Percentiles rank a stretch among this genome's conserved stretches.
Evolutionary conservation across 1,139 yeast genomes (phyloP).

Genomic region (Lodderomyces jiufengensis): DNA sequence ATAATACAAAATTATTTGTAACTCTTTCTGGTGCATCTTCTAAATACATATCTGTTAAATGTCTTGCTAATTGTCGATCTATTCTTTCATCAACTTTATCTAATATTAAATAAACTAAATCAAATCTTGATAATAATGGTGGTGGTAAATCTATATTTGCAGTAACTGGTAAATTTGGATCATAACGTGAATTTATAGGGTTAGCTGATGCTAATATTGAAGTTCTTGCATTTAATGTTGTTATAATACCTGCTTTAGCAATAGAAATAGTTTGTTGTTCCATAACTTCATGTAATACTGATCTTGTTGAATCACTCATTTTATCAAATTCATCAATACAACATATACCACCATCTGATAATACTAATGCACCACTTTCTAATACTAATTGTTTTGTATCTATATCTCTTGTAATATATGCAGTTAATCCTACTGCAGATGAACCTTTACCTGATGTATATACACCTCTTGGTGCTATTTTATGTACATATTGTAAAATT

Average conservation of each 20-base stretch:
- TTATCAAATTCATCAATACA: conserved; percentile 98
- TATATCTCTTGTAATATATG: conserved; percentile 89
- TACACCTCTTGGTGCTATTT: conserved; percentile 96
- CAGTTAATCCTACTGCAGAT: conserved; percentile 98
- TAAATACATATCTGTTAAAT: conserved; percentile 85
- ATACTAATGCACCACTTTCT: conserved; percentile 94
- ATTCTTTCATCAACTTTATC: conserved; percentile 87
- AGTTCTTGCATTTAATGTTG: conserved; percentile 93
- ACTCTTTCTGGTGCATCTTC: conserved; percentile 83
- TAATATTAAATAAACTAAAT: conserved; percentile 82
- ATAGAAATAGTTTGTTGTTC: conserved; percentile 98
- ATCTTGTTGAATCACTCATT: conserved; percentile 91
- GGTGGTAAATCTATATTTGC: conserved; percentile 96
- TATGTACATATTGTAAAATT: conserved; percentile 87
- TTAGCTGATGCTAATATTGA: conserved; percentile 95
- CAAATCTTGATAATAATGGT: conserved; percentile 90
- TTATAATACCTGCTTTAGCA: conserved; percentile 97
- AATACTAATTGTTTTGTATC: conserved; percentile 91
- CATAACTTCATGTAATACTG: conserved; percentile 97
- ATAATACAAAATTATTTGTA: conserved; percentile 61
- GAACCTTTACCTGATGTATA: conserved; percentile 98
- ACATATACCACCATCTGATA: conserved; percentile 97
- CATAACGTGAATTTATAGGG: conserved; percentile 95
- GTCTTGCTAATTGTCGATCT: conserved; percentile 85
- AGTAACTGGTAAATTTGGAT: conserved; percentile 89